A percentile compares a stretch with the other conserved stretches of the same genome.
These are phyloP conservation scores for Coniferiporia sulphurascens DNA, from an alignment of 1,284 basidiomycete species.

Conservation along the genomic window DNA sequence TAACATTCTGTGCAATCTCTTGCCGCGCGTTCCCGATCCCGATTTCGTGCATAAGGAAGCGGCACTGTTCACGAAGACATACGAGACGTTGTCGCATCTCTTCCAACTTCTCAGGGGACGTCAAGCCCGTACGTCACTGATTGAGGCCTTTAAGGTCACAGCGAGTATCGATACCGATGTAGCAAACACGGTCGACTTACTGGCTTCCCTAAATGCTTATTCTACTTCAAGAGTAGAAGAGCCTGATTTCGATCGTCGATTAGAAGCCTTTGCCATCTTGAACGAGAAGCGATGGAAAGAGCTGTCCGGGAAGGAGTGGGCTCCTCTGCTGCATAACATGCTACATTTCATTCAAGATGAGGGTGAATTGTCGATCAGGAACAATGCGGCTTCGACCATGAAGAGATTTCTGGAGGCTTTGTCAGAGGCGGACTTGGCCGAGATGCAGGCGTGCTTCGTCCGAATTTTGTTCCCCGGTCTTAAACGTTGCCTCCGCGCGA, in stretches of 20 bases:
- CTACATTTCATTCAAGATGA: slow-evolving; percentile 88
- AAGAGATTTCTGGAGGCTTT: slow-evolving; percentile 74
- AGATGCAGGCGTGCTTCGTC: slow-evolving; percentile 54
- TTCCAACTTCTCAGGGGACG: slow-evolving; percentile 75
- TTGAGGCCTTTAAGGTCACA: slow-evolving; percentile 61
- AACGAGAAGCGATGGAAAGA: slow-evolving; percentile 58
- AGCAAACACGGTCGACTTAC: slow-evolving; percentile 44
- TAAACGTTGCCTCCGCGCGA: slow-evolving; percentile 78
- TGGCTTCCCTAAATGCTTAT: slow-evolving; percentile 82
- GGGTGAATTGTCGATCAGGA: slow-evolving; percentile 84
- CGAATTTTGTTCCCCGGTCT: slow-evolving; percentile 76
- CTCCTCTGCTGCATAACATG: slow-evolving; percentile 81
- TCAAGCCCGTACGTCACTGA: slow-evolving; percentile 61
- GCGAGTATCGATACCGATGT: slow-evolving; percentile 49
- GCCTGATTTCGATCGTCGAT: slow-evolving; percentile 87
- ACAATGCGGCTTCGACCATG: slow-evolving; percentile 74
- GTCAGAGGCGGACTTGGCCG: slow-evolving; percentile 31
- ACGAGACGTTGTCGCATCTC: slow-evolving; percentile 65
- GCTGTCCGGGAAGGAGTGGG: slow-evolving; percentile 66
- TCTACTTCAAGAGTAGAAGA: slow-evolving; percentile 83
- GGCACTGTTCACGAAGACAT: slow-evolving; percentile 52
- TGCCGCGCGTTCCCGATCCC: slow-evolving; percentile 69
- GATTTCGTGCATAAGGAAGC: slow-evolving; percentile 53
- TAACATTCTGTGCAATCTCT: slow-evolving; percentile 68
- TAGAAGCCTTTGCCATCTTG: slow-evolving; percentile 72